A percentile compares a stretch with the other conserved stretches of the same genome.
Conservation (phyloP, 768 basidiomycete genomes). For the Tephrocybe rancida region DNA sequence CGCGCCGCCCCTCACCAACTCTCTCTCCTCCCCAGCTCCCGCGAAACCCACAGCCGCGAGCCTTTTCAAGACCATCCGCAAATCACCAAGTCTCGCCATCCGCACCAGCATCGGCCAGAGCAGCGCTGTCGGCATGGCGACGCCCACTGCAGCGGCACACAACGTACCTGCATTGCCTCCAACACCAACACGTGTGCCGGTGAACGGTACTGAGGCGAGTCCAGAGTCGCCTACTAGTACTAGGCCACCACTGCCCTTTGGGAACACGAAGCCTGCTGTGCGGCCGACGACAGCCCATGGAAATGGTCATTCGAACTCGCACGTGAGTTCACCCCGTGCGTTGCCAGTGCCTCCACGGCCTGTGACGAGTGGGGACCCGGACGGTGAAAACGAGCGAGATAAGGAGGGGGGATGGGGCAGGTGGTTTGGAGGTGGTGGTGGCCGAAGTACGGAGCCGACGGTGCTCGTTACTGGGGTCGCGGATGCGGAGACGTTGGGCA, state of each 20-base stretch:
- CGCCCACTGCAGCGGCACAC: background rate
- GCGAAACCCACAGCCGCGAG: slow-evolving; percentile 3
- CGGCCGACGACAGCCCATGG: slow-evolving; percentile 8
- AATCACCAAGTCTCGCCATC: slow-evolving; percentile 13
- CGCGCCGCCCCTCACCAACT: slow-evolving; percentile 9
- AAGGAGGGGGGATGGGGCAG: slow-evolving; percentile 5
- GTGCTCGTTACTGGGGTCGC: slow-evolving; percentile 1
- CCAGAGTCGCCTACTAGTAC: background rate
- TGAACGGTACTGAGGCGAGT: background rate
- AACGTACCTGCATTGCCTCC: background rate
- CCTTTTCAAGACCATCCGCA: slow-evolving; percentile 25
- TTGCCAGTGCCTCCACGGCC: slow-evolving; percentile 9
- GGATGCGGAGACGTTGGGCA: background rate
- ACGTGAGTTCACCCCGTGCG: background rate
- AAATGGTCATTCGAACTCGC: background rate
- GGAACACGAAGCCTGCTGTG: background rate
- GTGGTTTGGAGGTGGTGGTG: slow-evolving; percentile 14
- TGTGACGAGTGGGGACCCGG: slow-evolving; percentile 12
- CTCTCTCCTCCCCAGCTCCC: slow-evolving; percentile 2
- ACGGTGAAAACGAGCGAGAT: slow-evolving; percentile 3
- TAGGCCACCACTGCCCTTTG: background rate
- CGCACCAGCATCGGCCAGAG: slow-evolving; percentile 4
- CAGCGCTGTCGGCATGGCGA: background rate
- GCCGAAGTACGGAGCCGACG: slow-evolving; percentile 4
- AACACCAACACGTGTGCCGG: background rate